Evolutionary conservation across 768 basidiomycete species (phyloP), one percentile per base, ranked within the genome.

Genomic region (Collybia sordida): DNA sequence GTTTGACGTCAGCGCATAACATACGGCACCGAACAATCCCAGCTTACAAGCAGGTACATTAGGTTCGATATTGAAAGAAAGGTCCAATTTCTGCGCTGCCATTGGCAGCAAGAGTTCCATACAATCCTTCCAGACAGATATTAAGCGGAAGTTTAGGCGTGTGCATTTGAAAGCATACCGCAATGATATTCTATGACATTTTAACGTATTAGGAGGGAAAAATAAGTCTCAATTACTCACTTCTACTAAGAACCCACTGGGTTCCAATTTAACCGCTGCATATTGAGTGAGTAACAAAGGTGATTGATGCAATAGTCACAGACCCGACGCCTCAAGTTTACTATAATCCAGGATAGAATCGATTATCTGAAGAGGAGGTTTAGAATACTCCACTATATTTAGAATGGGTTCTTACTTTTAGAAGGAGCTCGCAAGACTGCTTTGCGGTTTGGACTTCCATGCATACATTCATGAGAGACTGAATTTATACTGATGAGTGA

Each of bases 281-380:
- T 31, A 21, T 8, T 7, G 28, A 1, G 21, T 62, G 27, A 59
- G 47, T 42, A 58, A 43, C 12, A 45, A 47, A 27, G 15, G 6
- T 28, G 22, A 25, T 17, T 15, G 25, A 44, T 6, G 3, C 43
- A 15, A 25, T 6, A 34, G 44, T 17, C 5, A 52, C 61, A 42
- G 57, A 81, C 85, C 84, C 42, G 84, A 87, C 17, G 86, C 88
- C 61, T 90, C 88, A 1, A 88, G 69, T 62, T 90, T 90, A 66
- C 85, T 87, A 65, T 88, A 89, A 59, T 90, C 88, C 55, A 90
- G 65, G 42, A 90, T 86, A 1, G 84, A 86, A 63, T 88, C 85
- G 57, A 90, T 89, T 61, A 89, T 88, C 85, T 88, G 47, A 6
- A 22, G 3, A 15, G 7, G 14, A 39, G 5, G 31, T 31, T 31